Evolutionary conservation across 306 rosid genomes (phyloP).

Genomic region (Inga laurina): DNA sequence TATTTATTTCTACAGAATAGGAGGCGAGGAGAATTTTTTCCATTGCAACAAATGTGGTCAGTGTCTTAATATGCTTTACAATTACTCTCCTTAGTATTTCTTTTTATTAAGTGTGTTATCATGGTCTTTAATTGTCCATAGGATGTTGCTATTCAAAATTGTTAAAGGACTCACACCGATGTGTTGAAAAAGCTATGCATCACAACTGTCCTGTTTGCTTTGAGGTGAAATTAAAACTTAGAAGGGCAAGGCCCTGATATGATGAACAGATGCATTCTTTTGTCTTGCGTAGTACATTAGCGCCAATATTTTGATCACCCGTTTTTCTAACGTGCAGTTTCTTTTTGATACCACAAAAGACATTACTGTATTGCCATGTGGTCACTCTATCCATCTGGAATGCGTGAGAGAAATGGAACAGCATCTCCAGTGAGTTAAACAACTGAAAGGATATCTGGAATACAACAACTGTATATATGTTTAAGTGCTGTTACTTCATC

Average conservation of each 20-base stretch:
- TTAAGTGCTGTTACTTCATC: neutral
- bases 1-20: constrained; percentile 44
- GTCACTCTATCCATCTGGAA: constrained; percentile 77
- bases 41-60: constrained; percentile 77
- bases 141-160: constrained; percentile 36
- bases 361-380: constrained; percentile 71
- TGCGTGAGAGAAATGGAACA: constrained; percentile 66
- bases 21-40: constrained; percentile 71
- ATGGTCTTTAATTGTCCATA: constrained; percentile 18
- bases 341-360: constrained; percentile 68
- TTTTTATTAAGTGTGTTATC: neutral
- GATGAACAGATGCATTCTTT: neutral
- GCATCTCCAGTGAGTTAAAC: constrained; percentile 56
- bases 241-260: neutral
- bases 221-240: constrained; percentile 32
- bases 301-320: constrained; percentile 11
- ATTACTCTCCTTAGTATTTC: neutral
- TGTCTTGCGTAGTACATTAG: neutral
- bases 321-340: constrained; percentile 49
- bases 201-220: constrained; percentile 44
- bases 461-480: constrained; percentile 41
- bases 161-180: constrained; percentile 39
- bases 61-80: constrained; percentile 10
- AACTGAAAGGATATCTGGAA: constrained; percentile 15
- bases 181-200: constrained; percentile 47